Evolutionary conservation across 345 rosid genomes (phyloP).

Genomic region (Eucalyptus pauciflora): DNA sequence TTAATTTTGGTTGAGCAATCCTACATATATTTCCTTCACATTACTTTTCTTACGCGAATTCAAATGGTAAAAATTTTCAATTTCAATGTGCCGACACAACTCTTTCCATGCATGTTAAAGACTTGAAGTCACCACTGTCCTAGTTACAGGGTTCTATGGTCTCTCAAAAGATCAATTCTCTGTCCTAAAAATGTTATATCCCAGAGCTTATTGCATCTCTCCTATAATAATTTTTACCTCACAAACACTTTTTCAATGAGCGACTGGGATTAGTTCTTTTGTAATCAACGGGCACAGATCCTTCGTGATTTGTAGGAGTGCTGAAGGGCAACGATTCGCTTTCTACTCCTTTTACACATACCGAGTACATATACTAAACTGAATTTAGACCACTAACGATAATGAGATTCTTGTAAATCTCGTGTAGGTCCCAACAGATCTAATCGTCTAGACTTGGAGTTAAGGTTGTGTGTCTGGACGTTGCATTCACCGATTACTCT

Average conservation of each 20-base stretch:
- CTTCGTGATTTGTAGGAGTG: background rate
- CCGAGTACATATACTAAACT: background rate
- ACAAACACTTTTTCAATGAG: background rate
- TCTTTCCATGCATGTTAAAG: background rate
- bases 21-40: background rate
- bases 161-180: background rate
- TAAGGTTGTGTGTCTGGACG: background rate
- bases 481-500: no score
- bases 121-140: no score
- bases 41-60: background rate
- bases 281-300: accelerated
- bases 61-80: no score
- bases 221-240: background rate
- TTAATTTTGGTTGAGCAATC: no score
- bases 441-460: background rate
- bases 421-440: background rate
- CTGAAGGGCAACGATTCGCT: accelerated
- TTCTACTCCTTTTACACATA: background rate
- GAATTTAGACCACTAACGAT: accelerated
- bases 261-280: background rate
- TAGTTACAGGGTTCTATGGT: background rate
- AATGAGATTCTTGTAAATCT: background rate
- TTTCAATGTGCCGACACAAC: background rate
- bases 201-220: background rate
- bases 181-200: accelerated